Conservation (phyloP, 2,329 filamentous ascomycete genomes). For the Nakataea oryzae region DNA sequence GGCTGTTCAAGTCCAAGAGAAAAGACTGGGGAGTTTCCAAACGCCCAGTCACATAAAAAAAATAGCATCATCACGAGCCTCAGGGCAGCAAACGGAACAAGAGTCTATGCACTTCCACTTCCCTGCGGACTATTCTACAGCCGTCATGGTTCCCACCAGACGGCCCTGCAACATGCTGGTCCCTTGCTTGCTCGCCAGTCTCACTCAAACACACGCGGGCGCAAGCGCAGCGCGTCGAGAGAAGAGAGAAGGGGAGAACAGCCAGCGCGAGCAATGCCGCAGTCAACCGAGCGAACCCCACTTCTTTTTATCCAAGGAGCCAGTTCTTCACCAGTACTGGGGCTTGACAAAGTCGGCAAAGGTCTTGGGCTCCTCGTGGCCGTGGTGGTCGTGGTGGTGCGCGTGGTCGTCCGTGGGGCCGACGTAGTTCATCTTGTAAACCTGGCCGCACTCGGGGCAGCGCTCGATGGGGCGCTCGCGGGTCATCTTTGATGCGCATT, state of each 20-base stretch:
- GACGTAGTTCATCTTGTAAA: conserved; percentile 97
- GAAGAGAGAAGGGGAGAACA: background rate
- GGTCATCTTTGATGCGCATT: conserved; percentile 48
- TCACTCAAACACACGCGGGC: background rate
- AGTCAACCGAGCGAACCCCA: background rate
- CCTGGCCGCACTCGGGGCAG: conserved; percentile 92
- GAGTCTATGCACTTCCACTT: conserved; percentile 5
- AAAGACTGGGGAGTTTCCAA: background rate
- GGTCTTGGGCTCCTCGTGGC: conserved; percentile 81
- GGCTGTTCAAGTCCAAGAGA: background rate
- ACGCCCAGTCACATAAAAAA: background rate
- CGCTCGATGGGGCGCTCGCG: conserved; percentile 86
- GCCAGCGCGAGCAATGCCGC: no score
- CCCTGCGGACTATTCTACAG: conserved; percentile 7
- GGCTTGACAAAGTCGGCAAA: conserved; percentile 94
- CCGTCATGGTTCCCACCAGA: background rate
- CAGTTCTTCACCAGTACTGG: conserved; percentile 64
- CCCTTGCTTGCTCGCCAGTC: background rate
- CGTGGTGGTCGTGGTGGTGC: conserved; percentile 38
- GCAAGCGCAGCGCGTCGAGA: background rate
- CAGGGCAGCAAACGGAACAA: background rate
- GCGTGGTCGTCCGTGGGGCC: conserved; percentile 69
- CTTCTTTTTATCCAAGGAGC: background rate
- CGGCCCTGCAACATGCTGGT: background rate
- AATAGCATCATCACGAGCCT: background rate